Conservation (phyloP, 129 eudicot species). For the Arctium lappa region DNA sequence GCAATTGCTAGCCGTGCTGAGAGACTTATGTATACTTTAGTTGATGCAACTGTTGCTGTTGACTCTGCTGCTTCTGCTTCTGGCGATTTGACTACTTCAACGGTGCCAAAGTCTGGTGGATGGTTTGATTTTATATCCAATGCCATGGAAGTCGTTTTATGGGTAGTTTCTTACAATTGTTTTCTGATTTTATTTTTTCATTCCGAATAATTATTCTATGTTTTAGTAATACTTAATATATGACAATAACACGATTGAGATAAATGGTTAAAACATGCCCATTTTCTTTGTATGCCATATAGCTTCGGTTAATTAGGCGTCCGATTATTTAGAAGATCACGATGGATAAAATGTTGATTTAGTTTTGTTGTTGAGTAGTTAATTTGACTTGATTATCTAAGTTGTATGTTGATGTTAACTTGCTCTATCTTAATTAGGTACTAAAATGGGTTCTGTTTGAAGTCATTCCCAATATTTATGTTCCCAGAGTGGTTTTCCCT, state of each 20-base stretch:
- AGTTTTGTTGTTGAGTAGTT: neutral
- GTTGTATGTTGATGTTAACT: no score
- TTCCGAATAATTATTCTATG: neutral
- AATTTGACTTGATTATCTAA: neutral
- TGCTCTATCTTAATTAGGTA: no score
- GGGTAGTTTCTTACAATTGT: conserved; percentile 33
- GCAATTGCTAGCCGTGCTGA: conserved; percentile 58
- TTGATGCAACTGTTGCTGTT: conserved; percentile 88
- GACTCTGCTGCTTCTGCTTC: conserved; percentile 40
- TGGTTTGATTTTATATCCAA: conserved; percentile 97
- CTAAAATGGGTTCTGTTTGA: no score
- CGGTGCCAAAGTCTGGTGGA: conserved; percentile 73
- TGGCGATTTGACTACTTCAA: conserved; percentile 29
- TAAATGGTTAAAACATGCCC: neutral
- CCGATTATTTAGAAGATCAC: neutral
- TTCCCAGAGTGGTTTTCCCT: no score
- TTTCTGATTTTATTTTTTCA: neutral
- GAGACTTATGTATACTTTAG: conserved; percentile 77
- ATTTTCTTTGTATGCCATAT: neutral
- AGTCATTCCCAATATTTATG: no score
- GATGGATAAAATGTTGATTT: neutral
- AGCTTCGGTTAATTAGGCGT: neutral
- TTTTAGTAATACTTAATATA: neutral
- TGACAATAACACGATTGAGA: neutral
- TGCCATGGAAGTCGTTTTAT: conserved; percentile 95